phyloP scores from a whole-genome alignment of 148 eudicot genomes.

The Spergularia marina region DNA sequence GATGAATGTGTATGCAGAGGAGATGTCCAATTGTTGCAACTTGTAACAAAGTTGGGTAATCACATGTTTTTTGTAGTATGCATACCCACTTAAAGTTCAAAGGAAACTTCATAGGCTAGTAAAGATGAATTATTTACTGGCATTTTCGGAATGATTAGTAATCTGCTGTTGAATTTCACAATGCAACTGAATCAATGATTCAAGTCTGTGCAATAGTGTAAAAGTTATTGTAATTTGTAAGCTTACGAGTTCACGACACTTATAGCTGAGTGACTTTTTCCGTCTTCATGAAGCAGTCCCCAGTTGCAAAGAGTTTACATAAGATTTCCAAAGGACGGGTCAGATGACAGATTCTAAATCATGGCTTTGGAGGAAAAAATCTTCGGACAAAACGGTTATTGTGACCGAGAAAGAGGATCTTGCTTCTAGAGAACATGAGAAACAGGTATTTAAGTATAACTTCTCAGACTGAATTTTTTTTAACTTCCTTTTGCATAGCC shows the following conservation, averaged over 20 bases:
- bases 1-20: no score
- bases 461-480: not conserved
- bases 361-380: conserved; percentile 82
- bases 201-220: not conserved
- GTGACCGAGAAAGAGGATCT: conserved; percentile 43
- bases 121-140: not conserved
- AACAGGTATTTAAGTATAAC: conserved; percentile 43
- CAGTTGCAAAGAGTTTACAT: not conserved
- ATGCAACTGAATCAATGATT: not conserved
- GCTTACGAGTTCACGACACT: not conserved
- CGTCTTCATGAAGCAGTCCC: not conserved
- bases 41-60: no score
- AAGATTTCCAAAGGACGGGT: not conserved
- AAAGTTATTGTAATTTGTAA: not conserved
- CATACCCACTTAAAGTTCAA: no score
- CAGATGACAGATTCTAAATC: conserved; percentile 60
- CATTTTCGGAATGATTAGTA: not conserved
- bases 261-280: not conserved
- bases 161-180: not conserved
- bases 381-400: conserved; percentile 48
- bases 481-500: not conserved
- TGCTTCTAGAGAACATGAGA: conserved; percentile 38
- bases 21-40: no score
- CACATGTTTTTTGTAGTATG: no score
- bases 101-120: not conserved